Percentiles rank a stretch among this genome's conserved stretches.
Conservation (phyloP, 1,284 basidiomycete genomes). For the Cryptococcus maquisensis region DNA sequence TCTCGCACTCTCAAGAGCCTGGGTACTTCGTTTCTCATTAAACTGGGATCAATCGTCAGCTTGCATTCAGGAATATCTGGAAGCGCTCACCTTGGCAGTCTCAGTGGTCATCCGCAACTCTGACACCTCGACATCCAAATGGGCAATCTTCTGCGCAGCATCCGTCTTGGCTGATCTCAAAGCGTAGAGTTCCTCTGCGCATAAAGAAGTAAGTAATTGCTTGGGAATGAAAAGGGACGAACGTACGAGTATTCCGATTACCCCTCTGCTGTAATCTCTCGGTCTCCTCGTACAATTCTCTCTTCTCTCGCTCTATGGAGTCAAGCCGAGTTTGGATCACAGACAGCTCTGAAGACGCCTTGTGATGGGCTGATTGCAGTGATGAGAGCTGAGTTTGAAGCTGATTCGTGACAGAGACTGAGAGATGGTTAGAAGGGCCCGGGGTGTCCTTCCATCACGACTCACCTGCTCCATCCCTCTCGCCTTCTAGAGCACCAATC, state of each 20-base stretch:
- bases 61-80: background rate
- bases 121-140: slow-evolving; percentile 73
- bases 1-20: slow-evolving; percentile 36
- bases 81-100: slow-evolving; percentile 35
- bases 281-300: slow-evolving; percentile 39
- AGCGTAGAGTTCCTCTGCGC: slow-evolving; percentile 40
- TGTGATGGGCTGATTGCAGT: slow-evolving; percentile 33
- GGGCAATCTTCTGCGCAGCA: slow-evolving; percentile 64
- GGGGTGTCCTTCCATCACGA: background rate
- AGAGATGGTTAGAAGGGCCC: background rate
- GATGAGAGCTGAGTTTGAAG: slow-evolving; percentile 37
- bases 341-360: slow-evolving; percentile 30
- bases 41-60: slow-evolving; percentile 25
- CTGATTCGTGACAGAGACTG: slow-evolving; percentile 36
- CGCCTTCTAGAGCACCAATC: slow-evolving; percentile 24
- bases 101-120: slow-evolving; percentile 70
- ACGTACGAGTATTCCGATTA: slow-evolving; percentile 30
- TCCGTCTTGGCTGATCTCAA: slow-evolving; percentile 38
- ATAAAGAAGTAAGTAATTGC: background rate
- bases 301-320: slow-evolving; percentile 43
- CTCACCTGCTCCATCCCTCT: slow-evolving; percentile 35
- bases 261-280: slow-evolving; percentile 36
- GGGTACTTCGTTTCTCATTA: slow-evolving; percentile 37
- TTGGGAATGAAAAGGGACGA: background rate
- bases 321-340: slow-evolving; percentile 36